A percentile compares a stretch with the other conserved stretches of the same genome.
These are phyloP conservation scores for Fusarium sp. DNA, from an alignment of 2,329 filamentous ascomycete species.

Conservation along the genomic window DNA sequence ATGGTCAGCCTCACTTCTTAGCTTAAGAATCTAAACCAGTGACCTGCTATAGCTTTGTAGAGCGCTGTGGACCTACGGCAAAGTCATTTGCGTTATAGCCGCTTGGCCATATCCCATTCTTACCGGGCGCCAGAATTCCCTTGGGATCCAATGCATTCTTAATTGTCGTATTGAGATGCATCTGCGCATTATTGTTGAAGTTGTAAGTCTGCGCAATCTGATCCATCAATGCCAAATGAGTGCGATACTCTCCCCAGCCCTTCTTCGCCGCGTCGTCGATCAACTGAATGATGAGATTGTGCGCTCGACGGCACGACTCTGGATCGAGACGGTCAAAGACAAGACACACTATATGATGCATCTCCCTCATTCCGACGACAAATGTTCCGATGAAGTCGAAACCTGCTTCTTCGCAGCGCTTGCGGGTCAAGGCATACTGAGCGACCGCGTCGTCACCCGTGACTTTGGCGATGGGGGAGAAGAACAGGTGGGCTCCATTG, in stretches of 20 bases:
- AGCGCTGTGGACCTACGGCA: background rate
- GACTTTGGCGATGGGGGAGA: constrained; percentile 38
- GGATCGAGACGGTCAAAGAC: constrained; percentile 24
- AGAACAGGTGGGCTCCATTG: constrained; percentile 38
- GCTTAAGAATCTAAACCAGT: background rate
- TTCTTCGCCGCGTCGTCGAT: constrained; percentile 26
- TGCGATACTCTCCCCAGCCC: constrained; percentile 35
- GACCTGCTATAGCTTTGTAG: background rate
- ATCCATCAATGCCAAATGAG: constrained; percentile 30
- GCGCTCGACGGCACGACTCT: constrained; percentile 23
- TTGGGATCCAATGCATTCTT: constrained; percentile 32
- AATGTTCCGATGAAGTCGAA: constrained; percentile 37
- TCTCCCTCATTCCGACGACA: constrained; percentile 30
- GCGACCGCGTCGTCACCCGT: constrained; percentile 26
- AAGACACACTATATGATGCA: constrained; percentile 34
- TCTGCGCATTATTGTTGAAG: constrained; percentile 29
- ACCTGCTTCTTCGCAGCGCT: constrained; percentile 30
- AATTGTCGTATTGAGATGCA: constrained; percentile 18
- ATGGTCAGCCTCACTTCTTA: background rate
- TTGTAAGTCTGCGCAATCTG: constrained; percentile 33
- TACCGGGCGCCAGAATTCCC: constrained; percentile 31
- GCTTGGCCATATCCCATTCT: constrained; percentile 28
- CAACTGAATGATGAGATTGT: constrained; percentile 8
- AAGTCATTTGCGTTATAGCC: constrained; percentile 6
- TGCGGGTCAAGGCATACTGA: constrained; percentile 21